phyloP scores from a whole-genome alignment of 139 green algal species.

The Chlamydomonas applanata region DNA sequence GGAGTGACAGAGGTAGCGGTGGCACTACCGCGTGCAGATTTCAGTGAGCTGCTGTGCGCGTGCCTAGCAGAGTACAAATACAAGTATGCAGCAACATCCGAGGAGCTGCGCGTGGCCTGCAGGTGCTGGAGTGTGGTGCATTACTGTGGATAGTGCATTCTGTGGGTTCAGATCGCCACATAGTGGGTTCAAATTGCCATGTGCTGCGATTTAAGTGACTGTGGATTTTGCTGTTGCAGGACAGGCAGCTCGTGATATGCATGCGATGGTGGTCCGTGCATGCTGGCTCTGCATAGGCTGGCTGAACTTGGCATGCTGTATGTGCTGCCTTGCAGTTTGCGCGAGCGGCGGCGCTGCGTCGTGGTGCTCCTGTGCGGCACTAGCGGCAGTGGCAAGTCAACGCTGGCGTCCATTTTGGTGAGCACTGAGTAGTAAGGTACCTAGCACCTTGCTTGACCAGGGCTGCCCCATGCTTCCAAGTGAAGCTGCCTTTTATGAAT shows the following conservation, averaged over 20 bases:
- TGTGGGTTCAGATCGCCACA: too few species aligned
- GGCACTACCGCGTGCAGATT: slow-evolving; percentile 34
- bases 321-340: slow-evolving; percentile 41
- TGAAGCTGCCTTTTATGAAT: too few species aligned
- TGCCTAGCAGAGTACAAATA: slow-evolving; percentile 46
- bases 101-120: slow-evolving; percentile 53
- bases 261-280: too few species aligned
- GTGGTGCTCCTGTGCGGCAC: slow-evolving; percentile 83
- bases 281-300: too few species aligned
- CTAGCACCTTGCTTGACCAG: too few species aligned
- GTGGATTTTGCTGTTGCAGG: too few species aligned
- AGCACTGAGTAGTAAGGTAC: neutral
- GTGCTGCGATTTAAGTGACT: too few species aligned
- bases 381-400: slow-evolving; percentile 94
- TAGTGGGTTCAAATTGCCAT: too few species aligned
- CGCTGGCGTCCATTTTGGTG: slow-evolving; percentile 87
- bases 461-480: too few species aligned
- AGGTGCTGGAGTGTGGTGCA: slow-evolving; percentile 24
- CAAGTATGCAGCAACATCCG: slow-evolving; percentile 29
- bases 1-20: slow-evolving; percentile 12
- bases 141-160: too few species aligned
- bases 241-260: too few species aligned
- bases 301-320: too few species aligned
- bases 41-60: slow-evolving; percentile 40
- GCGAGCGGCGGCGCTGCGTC: slow-evolving; percentile 55